Percentiles rank a stretch among this genome's conserved stretches.
Conservation (phyloP, 495 filamentous ascomycete genomes). For the Bryoglossum gracile region DNA sequence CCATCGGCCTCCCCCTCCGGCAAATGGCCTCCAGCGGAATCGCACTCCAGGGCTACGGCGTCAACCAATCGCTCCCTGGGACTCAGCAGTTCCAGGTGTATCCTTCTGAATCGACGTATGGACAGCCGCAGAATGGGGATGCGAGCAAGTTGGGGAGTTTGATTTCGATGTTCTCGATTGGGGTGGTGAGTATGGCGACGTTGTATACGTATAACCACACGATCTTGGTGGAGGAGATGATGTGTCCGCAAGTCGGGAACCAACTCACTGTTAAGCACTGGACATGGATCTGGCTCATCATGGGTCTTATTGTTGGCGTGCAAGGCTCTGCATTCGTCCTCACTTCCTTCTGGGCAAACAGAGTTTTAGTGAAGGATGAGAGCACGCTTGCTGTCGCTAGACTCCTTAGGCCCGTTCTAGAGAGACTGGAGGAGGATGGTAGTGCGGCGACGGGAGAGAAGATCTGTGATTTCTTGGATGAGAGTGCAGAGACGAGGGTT, state of each 20-base stretch:
- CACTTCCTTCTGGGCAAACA: conserved; percentile 1
- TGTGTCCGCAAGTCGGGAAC: background rate
- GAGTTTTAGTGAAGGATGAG: conserved; percentile 3
- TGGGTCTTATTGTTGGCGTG: background rate
- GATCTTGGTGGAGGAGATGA: background rate
- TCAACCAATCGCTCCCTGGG: background rate
- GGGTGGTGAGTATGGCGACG: background rate
- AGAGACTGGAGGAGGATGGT: background rate
- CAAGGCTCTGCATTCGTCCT: background rate
- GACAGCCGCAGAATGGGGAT: conserved; percentile 1
- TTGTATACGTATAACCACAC: background rate
- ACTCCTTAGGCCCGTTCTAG: background rate
- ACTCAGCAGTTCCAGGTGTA: conserved; percentile 2
- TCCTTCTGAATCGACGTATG: background rate
- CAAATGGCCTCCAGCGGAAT: conserved; percentile 1
- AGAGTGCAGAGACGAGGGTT: background rate
- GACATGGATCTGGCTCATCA: background rate
- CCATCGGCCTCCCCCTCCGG: background rate
- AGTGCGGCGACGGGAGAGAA: background rate
- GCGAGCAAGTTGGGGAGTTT: background rate
- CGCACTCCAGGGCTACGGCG: conserved; percentile 1
- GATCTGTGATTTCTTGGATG: background rate
- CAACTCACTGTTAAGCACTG: conserved; percentile 1
- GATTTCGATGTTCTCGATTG: conserved; percentile 3
- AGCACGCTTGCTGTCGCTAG: background rate